These are phyloP conservation scores for Euphrasia arctica DNA, from an alignment of 305 asterid genomes.

Conservation along the genomic window DNA sequence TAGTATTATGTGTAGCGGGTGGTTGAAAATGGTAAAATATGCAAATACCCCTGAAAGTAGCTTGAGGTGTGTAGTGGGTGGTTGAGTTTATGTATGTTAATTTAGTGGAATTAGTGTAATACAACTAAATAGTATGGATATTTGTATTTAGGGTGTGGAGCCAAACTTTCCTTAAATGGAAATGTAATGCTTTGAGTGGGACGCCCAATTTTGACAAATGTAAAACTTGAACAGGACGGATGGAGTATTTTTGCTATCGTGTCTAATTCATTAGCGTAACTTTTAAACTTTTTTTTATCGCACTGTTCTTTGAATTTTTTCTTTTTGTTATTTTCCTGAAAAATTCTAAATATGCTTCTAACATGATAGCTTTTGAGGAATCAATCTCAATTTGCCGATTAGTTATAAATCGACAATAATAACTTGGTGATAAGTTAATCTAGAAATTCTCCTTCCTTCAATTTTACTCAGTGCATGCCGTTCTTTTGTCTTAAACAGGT, in stretches of 20 bases:
- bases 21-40: too few relatives aligned
- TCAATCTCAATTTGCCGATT: neutral
- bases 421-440: conserved; percentile 9
- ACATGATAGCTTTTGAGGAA: conserved; percentile 11
- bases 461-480: neutral
- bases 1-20: too few relatives aligned
- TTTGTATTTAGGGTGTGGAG: too few relatives aligned
- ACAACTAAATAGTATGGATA: too few relatives aligned
- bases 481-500: conserved; percentile 46
- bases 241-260: neutral
- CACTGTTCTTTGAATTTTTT: conserved; percentile 21
- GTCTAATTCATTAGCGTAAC: neutral
- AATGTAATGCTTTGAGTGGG: too few relatives aligned
- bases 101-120: too few relatives aligned
- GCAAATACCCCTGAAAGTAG: too few relatives aligned
- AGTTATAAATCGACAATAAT: conserved; percentile 6
- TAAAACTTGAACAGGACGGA: too few relatives aligned
- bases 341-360: conserved; percentile 10
- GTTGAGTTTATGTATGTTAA: too few relatives aligned
- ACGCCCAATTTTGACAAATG: too few relatives aligned
- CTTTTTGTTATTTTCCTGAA: conserved; percentile 19
- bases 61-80: too few relatives aligned
- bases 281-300: neutral
- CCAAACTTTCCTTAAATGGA: too few relatives aligned
- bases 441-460: conserved; percentile 17